phyloP scores from a whole-genome alignment of 1,139 yeast species.

The Spathaspora sp. region DNA sequence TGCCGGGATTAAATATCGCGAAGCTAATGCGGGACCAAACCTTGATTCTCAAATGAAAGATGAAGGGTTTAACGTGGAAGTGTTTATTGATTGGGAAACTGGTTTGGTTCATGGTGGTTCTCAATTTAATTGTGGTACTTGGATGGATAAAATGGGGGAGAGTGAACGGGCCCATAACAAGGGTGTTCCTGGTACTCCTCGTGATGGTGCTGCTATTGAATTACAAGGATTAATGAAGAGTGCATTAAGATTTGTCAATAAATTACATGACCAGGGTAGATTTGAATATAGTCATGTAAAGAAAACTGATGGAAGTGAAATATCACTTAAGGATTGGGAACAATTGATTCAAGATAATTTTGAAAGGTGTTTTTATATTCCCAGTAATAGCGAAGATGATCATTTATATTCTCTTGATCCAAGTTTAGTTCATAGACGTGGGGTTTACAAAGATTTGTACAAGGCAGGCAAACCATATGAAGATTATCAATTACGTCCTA shows the following conservation, averaged over 20 bases:
- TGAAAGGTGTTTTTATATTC: slow-evolving; percentile 77
- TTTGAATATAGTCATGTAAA: slow-evolving; percentile 59
- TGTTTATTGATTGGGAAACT: slow-evolving; percentile 81
- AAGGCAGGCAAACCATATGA: slow-evolving; percentile 83
- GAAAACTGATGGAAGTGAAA: slow-evolving; percentile 53
- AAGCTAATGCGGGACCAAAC: slow-evolving; percentile 90
- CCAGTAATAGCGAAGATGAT: slow-evolving; percentile 56
- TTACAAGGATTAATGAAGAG: slow-evolving; percentile 87
- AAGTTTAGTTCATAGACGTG: slow-evolving; percentile 76
- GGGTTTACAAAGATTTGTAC: slow-evolving; percentile 87
- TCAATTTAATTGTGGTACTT: slow-evolving; percentile 92
- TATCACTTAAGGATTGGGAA: slow-evolving; percentile 70
- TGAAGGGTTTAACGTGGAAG: slow-evolving; percentile 85
- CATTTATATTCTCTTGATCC: slow-evolving; percentile 58
- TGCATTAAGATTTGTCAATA: slow-evolving; percentile 73
- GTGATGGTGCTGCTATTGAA: slow-evolving; percentile 97
- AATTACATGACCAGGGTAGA: slow-evolving; percentile 50
- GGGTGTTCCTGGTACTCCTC: slow-evolving; percentile 95
- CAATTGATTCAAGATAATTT: slow-evolving; percentile 64
- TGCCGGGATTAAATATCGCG: slow-evolving; percentile 79
- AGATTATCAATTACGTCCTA: slow-evolving; percentile 91
- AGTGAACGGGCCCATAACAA: slow-evolving; percentile 77
- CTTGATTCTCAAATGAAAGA: slow-evolving; percentile 91
- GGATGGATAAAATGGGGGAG: slow-evolving; percentile 99
- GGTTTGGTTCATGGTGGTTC: slow-evolving; percentile 92